Evolutionary conservation across 768 basidiomycete species (phyloP), one percentile per base, ranked within the genome.

Genomic region (Serendipita vermifera): DNA sequence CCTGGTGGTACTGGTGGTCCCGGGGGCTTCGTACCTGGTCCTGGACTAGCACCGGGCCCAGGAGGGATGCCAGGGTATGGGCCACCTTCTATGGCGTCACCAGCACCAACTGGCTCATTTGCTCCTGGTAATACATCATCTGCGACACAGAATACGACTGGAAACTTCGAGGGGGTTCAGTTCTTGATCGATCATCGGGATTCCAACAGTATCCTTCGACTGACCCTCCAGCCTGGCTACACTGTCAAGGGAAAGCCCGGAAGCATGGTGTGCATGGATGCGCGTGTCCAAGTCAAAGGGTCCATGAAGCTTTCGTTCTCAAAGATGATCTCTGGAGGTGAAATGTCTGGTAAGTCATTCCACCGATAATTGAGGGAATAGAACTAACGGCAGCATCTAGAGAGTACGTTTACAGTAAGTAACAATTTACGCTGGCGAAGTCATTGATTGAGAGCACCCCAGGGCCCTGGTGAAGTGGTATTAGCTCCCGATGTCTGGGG

Each of bases 401-500:
- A 51, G 39, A n/a, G 15, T 41, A 38, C 36, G 0, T 41, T 26
- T 41, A n/a, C n/a, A n/a, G n/a, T n/a, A n/a, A n/a, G n/a, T n/a
- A n/a, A n/a, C n/a, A n/a, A n/a, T n/a, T n/a, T n/a, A n/a, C n/a
- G n/a, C n/a, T n/a, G n/a, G n/a, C n/a, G n/a, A n/a, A n/a, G n/a
- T n/a, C n/a, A n/a, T n/a, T n/a, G n/a, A n/a, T n/a, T n/a, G n/a
- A n/a, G n/a, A n/a, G n/a, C n/a, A n/a, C n/a, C n/a, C 26, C 39
- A 41, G 46, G 66, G 66, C 5, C 67, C 67, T 2, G 67, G 66
- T 0, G 64, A 65, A 55, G 66, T 70, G 32, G 26, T 70, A 43
- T 56, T 70, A 35, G 64, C 68, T 3, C 68, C 69, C 13, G 68
- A 68, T 38, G 64, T 64, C 15, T 70, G 68, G 69, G 69, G 68